phyloP scores from a whole-genome alignment of 331 rosid species.

The Prunus yedoensis region DNA sequence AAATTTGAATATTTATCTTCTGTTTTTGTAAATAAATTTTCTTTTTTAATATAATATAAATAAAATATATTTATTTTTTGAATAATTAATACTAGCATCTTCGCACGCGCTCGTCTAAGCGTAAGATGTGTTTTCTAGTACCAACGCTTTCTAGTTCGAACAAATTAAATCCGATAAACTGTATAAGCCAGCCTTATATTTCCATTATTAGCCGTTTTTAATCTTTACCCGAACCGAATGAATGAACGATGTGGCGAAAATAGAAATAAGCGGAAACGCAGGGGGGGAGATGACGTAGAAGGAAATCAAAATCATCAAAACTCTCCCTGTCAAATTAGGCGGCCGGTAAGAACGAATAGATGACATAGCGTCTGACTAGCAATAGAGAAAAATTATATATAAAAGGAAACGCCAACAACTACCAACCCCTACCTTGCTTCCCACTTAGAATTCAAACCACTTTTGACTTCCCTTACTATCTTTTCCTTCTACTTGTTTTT shows the following conservation, averaged over 20 bases:
- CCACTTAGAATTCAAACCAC: neutral
- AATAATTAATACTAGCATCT: too few relatives aligned
- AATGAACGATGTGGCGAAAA: neutral
- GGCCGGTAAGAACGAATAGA: neutral
- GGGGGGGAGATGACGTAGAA: neutral
- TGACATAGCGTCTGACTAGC: neutral
- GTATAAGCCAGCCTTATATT: too few relatives aligned
- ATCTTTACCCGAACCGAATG: neutral
- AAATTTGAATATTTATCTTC: too few relatives aligned
- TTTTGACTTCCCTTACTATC: neutral
- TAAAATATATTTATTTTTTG: too few relatives aligned
- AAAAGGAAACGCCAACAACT: neutral
- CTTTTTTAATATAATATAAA: too few relatives aligned
- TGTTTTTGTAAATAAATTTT: too few relatives aligned
- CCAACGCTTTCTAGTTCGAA: too few relatives aligned
- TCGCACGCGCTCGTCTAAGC: fast-evolving
- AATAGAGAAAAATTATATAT: neutral
- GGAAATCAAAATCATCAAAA: neutral
- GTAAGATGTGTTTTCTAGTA: too few relatives aligned
- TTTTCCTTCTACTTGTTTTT: neutral
- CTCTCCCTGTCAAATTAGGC: neutral
- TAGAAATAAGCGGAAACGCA: neutral
- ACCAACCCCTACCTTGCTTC: neutral
- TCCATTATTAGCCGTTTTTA: neutral
- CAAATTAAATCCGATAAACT: too few relatives aligned